These are phyloP conservation scores for Capsicum chinense DNA, from an alignment of 257 asterid genomes.

Conservation along the genomic window DNA sequence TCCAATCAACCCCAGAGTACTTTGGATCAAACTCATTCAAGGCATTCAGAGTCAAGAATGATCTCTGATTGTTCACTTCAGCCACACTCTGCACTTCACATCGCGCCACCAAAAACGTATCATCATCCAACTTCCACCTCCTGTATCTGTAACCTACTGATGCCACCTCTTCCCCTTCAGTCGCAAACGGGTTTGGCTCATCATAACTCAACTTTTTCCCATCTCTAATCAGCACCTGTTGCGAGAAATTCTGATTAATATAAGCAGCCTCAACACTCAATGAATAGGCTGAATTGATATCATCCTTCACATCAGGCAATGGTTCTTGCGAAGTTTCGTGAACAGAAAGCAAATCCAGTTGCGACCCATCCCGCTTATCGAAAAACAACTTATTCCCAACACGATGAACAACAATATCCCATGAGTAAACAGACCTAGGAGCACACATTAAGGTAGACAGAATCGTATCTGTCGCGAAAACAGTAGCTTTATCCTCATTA, in stretches of 20 bases:
- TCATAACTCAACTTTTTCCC: slow-evolving; percentile 80
- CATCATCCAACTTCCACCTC: slow-evolving; percentile 93
- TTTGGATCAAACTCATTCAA: slow-evolving; percentile 95
- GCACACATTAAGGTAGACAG: slow-evolving; percentile 90
- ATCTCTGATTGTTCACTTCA: slow-evolving; percentile 79
- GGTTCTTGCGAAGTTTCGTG: slow-evolving; percentile 98
- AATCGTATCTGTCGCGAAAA: slow-evolving; percentile 85
- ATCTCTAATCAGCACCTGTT: slow-evolving; percentile 87
- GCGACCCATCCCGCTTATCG: slow-evolving; percentile 94
- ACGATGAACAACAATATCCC: slow-evolving; percentile 94
- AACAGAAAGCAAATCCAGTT: slow-evolving; percentile 84
- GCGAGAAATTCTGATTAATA: slow-evolving; percentile 93
- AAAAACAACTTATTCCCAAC: slow-evolving; percentile 93
- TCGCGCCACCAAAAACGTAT: slow-evolving; percentile 73
- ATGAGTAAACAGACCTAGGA: slow-evolving; percentile 89
- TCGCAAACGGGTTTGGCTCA: slow-evolving; percentile 92
- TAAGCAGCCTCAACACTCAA: slow-evolving; percentile 93
- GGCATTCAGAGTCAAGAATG: slow-evolving; percentile 79
- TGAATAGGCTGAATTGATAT: slow-evolving; percentile 82
- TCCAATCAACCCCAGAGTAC: slow-evolving; percentile 94
- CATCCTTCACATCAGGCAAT: slow-evolving; percentile 90
- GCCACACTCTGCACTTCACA: slow-evolving; percentile 96
- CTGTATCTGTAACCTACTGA: slow-evolving; percentile 92
- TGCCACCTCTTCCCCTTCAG: slow-evolving; percentile 96
- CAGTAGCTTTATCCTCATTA: slow-evolving; percentile 95